These are phyloP conservation scores for Rubroshorea leprosula DNA, from an alignment of 345 rosid species.

Conservation along the genomic window DNA sequence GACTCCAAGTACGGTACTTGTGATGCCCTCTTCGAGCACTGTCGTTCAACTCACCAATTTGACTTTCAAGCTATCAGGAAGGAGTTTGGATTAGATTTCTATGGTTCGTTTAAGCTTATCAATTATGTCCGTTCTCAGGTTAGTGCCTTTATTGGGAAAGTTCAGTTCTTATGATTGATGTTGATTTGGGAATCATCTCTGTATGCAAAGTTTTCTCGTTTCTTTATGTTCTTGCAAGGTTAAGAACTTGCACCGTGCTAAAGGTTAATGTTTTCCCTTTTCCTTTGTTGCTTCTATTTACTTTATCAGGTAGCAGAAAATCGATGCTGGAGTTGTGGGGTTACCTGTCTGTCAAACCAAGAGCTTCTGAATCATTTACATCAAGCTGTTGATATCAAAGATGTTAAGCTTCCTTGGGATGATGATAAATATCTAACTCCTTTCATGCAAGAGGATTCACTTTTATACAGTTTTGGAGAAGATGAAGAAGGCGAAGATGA, in stretches of 20 bases:
- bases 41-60: constrained; percentile 44
- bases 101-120: constrained; percentile 72
- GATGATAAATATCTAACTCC: constrained; percentile 72
- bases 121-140: constrained; percentile 84
- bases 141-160: constrained; percentile 2
- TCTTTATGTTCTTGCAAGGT: not conserved
- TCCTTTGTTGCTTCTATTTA: constrained; percentile 8
- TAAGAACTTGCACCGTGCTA: not conserved
- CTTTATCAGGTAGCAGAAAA: constrained; percentile 62
- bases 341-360: constrained; percentile 29
- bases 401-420: constrained; percentile 36
- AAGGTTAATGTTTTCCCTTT: not conserved
- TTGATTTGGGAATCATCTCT: not conserved
- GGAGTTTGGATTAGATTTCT: constrained; percentile 58
- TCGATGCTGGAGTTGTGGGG: constrained; percentile 67
- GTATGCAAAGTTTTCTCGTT: not conserved
- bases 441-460: constrained; percentile 69
- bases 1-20: constrained; percentile 46
- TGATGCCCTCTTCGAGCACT: constrained; percentile 56
- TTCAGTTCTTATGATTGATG: not conserved
- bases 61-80: constrained; percentile 49
- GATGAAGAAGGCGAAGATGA: constrained; percentile 72
- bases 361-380: constrained; percentile 48
- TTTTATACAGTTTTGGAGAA: constrained; percentile 67
- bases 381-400: constrained; percentile 26